These are phyloP conservation scores for Phyllachora maydis DNA, from an alignment of 2,329 filamentous ascomycete species.

Conservation along the genomic window DNA sequence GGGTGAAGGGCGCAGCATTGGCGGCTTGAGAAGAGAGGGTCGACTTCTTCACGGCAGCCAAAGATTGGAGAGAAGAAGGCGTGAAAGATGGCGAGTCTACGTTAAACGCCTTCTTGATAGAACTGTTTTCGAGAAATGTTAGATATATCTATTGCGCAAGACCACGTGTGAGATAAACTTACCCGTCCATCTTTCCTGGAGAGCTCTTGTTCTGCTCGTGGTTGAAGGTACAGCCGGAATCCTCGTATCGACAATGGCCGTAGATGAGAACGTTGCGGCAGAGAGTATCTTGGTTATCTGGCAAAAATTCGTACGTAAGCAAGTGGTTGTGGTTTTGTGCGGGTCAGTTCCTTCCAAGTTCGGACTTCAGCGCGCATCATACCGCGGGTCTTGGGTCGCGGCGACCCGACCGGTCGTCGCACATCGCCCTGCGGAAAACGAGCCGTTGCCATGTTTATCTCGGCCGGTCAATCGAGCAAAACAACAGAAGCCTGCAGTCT, in stretches of 20 bases:
- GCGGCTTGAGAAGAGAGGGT: constrained; percentile 77
- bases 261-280: constrained; percentile 90
- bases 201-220: constrained; percentile 52
- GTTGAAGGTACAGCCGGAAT: constrained; percentile 79
- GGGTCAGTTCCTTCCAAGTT: background rate
- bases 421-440: constrained; percentile 23
- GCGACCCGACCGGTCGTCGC: constrained; percentile 31
- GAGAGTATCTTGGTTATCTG: constrained; percentile 72
- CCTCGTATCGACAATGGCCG: constrained; percentile 80
- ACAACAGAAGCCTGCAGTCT: no score
- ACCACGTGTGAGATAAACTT: constrained; percentile 10
- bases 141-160: no score
- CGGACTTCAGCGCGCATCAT: constrained; percentile 25
- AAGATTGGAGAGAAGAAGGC: constrained; percentile 31
- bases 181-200: constrained; percentile 26
- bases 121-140: no score
- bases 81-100: constrained; percentile 95
- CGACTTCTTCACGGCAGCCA: constrained; percentile 41
- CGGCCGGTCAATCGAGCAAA: no score
- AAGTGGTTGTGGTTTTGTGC: no score
- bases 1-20: constrained; percentile 74
- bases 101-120: constrained; percentile 69
- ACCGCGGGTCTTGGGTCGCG: constrained; percentile 29
- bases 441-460: constrained; percentile 26
- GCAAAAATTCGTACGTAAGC: no score